Percentiles rank a stretch among this genome's conserved stretches.
These are phyloP conservation scores for Piper longum DNA, from an alignment of 164 flowering plant species.

Conservation along the genomic window DNA sequence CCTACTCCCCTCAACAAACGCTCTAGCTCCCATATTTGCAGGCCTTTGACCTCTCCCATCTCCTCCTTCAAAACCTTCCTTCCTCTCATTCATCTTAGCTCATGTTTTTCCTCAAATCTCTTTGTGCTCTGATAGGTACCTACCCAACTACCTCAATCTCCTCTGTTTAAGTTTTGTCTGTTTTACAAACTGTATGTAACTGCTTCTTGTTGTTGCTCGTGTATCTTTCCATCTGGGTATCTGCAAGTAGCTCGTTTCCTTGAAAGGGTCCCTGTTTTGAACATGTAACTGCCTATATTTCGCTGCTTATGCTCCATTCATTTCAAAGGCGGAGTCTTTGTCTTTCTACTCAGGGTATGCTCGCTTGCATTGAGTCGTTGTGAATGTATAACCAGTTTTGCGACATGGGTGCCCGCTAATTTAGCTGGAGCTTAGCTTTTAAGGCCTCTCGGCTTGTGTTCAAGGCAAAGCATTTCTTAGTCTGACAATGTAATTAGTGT, in stretches of 20 bases:
- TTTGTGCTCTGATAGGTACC: not conserved
- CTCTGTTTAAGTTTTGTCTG: not conserved
- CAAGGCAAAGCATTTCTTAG: constrained; percentile 1
- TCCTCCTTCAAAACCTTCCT: not conserved
- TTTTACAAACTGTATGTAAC: constrained; percentile 14
- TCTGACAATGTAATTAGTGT: constrained; percentile 23
- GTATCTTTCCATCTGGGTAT: constrained; percentile 1
- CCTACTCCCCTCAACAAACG: not conserved
- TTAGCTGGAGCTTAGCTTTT: not conserved
- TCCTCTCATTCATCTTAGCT: not conserved
- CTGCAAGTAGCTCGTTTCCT: constrained; percentile 3
- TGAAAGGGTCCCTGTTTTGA: constrained; percentile 7
- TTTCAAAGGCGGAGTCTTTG: not conserved
- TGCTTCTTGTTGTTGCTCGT: not conserved
- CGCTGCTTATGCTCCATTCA: constrained; percentile 6
- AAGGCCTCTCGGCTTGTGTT: not conserved
- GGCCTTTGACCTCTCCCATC: not conserved
- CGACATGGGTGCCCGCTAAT: constrained; percentile 38
- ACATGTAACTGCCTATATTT: constrained; percentile 21
- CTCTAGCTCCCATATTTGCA: not conserved
- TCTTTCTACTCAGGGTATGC: constrained; percentile 7
- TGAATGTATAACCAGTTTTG: too few species aligned
- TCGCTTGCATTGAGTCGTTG: constrained; percentile 18
- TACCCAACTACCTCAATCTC: not conserved
- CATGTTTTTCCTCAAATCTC: not conserved